Conservation (phyloP, 805 yeast genomes). For the Candida endomychidarum region DNA sequence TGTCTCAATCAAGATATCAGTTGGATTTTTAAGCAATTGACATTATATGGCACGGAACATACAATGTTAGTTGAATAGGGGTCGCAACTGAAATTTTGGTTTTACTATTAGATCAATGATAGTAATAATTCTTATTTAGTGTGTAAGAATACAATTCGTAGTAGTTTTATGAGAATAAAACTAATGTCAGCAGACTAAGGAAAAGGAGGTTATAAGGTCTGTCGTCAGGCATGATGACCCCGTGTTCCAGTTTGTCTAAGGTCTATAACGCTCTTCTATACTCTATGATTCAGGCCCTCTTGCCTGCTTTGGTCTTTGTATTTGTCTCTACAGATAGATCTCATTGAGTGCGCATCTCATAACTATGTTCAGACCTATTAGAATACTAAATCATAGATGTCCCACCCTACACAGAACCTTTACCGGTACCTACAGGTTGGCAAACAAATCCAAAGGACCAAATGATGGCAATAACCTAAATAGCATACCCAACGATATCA, state of each 20-base stretch:
- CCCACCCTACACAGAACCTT: background rate
- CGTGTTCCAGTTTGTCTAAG: no score
- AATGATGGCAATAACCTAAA: no score
- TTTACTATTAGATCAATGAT: conserved; percentile 5
- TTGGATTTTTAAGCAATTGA: conserved; percentile 19
- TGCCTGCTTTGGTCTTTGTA: no score
- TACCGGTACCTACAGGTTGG: no score
- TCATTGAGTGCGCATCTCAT: background rate
- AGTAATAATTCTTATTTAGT: conserved; percentile 9
- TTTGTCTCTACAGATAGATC: no score
- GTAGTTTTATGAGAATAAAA: conserved; percentile 1
- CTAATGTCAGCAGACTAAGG: background rate
- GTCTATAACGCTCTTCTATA: no score
- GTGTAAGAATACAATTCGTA: conserved; percentile 1
- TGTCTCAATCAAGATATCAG: conserved; percentile 16
- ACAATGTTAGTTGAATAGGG: conserved; percentile 20
- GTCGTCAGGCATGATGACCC: no score
- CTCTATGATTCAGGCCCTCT: no score
- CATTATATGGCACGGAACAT: conserved; percentile 15
- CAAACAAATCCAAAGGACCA: background rate
- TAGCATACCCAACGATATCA: no score
- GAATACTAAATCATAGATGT: background rate
- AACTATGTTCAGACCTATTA: background rate
- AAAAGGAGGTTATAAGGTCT: no score
- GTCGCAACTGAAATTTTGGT: conserved; percentile 16